These are phyloP conservation scores for Digitaria exilis DNA, from an alignment of 202 grass and related monocot genomes.

Conservation along the genomic window DNA sequence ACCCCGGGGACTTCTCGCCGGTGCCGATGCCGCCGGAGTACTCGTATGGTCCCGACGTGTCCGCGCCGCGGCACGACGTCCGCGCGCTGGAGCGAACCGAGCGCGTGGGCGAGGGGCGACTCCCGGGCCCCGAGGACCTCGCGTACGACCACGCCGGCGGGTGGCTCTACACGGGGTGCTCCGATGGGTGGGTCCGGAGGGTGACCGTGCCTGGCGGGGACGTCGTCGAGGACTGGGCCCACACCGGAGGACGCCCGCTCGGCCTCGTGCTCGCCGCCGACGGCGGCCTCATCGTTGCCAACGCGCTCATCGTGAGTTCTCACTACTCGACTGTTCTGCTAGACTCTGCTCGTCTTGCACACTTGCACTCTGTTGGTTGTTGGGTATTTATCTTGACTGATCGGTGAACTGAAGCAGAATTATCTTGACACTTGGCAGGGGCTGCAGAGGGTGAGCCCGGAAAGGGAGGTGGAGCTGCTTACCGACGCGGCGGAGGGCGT, in stretches of 20 bases:
- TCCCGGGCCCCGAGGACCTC: constrained; percentile 77
- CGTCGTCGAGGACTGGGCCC: constrained; percentile 63
- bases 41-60: constrained; percentile 35
- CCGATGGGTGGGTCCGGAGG: constrained; percentile 72
- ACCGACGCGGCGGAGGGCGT: constrained; percentile 61
- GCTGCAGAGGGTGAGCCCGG: constrained; percentile 52
- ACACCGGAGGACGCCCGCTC: constrained; percentile 60
- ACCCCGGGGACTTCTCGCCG: constrained; percentile 53
- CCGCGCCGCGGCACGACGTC: constrained; percentile 42
- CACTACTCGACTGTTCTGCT: too few relatives aligned
- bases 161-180: constrained; percentile 73
- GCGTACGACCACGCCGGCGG: constrained; percentile 57
- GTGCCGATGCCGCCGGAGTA: constrained; percentile 53
- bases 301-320: constrained; percentile 49
- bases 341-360: too few relatives aligned
- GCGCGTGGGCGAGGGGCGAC: constrained; percentile 64
- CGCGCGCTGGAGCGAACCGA: constrained; percentile 44
- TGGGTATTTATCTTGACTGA: too few relatives aligned
- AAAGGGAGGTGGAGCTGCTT: constrained; percentile 49
- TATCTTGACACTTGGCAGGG: constrained; percentile 31
- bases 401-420: too few relatives aligned
- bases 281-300: constrained; percentile 62
- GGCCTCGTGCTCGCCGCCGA: constrained; percentile 50
- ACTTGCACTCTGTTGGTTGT: not conserved
- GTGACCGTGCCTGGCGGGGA: constrained; percentile 42